A percentile compares a stretch with the other conserved stretches of the same genome.
Evolutionary conservation across 192 early-diverging fungal genomes (phyloP).

Genomic region (Podila horticola): DNA sequence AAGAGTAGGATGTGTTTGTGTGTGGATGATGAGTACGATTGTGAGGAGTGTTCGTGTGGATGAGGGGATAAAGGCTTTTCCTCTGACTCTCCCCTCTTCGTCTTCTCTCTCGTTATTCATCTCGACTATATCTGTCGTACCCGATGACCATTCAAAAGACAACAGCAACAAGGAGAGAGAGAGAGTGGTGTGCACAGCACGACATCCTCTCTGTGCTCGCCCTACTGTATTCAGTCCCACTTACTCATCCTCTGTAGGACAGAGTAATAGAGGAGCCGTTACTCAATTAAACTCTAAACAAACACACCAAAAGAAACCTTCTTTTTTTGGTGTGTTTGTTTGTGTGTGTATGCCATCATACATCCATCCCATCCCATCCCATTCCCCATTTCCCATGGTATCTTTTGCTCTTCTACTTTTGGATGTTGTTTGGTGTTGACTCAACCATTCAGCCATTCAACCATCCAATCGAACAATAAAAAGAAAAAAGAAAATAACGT

Average conservation of each 20-base stretch:
- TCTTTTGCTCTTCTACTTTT: too few species aligned
- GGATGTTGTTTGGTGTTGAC: too few species aligned
- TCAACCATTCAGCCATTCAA: neutral
- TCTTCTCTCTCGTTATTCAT: too few species aligned
- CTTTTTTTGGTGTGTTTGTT: neutral
- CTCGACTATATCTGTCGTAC: too few species aligned
- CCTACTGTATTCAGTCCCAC: too few species aligned
- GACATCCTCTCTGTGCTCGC: neutral
- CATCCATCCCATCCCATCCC: neutral
- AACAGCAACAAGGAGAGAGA: neutral
- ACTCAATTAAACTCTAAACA: slow-evolving; percentile 5
- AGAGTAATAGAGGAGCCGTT: neutral
- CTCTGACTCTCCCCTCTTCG: too few species aligned
- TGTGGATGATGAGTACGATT: too few species aligned
- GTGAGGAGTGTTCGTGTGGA: too few species aligned
- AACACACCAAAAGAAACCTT: neutral
- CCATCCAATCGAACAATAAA: neutral
- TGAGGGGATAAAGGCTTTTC: too few species aligned
- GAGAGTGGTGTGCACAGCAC: neutral
- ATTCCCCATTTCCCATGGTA: neutral
- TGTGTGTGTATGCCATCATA: neutral
- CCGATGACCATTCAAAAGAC: neutral
- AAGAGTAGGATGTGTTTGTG: too few species aligned
- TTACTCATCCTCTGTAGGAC: too few species aligned
- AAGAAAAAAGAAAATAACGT: slow-evolving; percentile 25